phyloP scores from a whole-genome alignment of 805 yeast species.

The Monosporozyma yasuniensis region DNA sequence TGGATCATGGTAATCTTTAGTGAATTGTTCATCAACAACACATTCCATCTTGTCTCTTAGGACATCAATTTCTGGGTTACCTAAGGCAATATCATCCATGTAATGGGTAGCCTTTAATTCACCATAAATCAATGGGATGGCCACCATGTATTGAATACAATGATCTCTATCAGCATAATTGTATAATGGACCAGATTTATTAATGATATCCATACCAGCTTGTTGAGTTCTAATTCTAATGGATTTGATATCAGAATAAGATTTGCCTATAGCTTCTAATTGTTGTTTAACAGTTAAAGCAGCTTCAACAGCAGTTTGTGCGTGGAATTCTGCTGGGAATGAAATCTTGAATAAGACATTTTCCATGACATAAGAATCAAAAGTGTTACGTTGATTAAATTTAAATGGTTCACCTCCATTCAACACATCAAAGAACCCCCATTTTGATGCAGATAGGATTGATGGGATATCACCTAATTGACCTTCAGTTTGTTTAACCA shows the following conservation, averaged over 20 bases:
- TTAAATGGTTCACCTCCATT: constrained; percentile 44
- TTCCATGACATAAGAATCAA: constrained; percentile 54
- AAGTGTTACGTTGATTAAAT: constrained; percentile 39
- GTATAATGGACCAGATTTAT: constrained; percentile 50
- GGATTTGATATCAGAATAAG: constrained; percentile 40
- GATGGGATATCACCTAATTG: constrained; percentile 49
- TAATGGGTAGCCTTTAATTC: constrained; percentile 51
- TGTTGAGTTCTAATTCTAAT: constrained; percentile 49
- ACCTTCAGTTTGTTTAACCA: constrained; percentile 38
- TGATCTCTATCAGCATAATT: constrained; percentile 60
- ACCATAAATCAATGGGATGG: constrained; percentile 47
- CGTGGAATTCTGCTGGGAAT: constrained; percentile 59
- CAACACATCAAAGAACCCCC: constrained; percentile 59
- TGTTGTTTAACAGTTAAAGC: constrained; percentile 37
- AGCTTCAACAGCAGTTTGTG: constrained; percentile 57
- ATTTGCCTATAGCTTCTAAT: constrained; percentile 34
- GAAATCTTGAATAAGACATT: constrained; percentile 53
- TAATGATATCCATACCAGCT: constrained; percentile 52
- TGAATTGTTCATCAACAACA: constrained; percentile 40
- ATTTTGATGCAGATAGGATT: constrained; percentile 45
- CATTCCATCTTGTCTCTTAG: constrained; percentile 48
- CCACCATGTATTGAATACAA: constrained; percentile 57
- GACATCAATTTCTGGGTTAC: constrained; percentile 43
- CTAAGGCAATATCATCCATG: constrained; percentile 38
- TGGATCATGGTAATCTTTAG: constrained; percentile 48